Base-by-base conservation (phyloP, 108 stramenopile species). In the Skeletonema grethae region DNA sequence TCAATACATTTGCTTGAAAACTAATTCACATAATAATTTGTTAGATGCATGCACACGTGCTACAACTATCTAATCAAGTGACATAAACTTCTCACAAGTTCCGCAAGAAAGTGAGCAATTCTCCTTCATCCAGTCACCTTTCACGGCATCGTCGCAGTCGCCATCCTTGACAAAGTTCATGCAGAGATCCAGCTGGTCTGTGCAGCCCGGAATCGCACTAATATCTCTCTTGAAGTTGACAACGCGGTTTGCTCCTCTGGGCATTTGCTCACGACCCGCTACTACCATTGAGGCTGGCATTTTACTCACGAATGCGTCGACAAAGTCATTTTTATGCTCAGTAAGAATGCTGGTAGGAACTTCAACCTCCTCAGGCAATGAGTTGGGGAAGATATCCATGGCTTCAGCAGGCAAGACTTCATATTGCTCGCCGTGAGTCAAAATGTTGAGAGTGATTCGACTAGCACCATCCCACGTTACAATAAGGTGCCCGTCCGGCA, bases 151-250 rank as follows among this genome's bases (percentile, higher is more conserved):
- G 10, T 66, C 82, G 55, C 85, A 86, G 0, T 60, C 57, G 18
- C 39, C 41, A n/a, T 72, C 53, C 7, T 69, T 61, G 24, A 38
- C 59, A 56, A 76, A 81, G 10, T 59, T 36, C 4, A 39, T 39
- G 45, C 70, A 70, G 0, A 70, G 9, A 31, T 43, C 18, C 36
- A 41, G 61, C 5, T 39, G 70, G 39, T 70, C 59, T 29, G 60
- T 35, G 60, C 70, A 70, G 9, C 43, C 41, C 11, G 60, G 75
- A 70, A 39, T 45, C 3, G 56, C 65, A 20, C 24, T 41, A 11
- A 86, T 74, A 66, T 88, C 87, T 20, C 46, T 70, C 58, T 61
- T 41, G 55, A 86, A 84, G 68, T 86, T 86, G 15, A 88, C 77
- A n/a, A 86, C 85, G 10, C 82, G 71, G 28, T 73, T 75, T 28